Base-by-base conservation (phyloP, 805 yeast genomes). In the Saturnispora dispora region DNA sequence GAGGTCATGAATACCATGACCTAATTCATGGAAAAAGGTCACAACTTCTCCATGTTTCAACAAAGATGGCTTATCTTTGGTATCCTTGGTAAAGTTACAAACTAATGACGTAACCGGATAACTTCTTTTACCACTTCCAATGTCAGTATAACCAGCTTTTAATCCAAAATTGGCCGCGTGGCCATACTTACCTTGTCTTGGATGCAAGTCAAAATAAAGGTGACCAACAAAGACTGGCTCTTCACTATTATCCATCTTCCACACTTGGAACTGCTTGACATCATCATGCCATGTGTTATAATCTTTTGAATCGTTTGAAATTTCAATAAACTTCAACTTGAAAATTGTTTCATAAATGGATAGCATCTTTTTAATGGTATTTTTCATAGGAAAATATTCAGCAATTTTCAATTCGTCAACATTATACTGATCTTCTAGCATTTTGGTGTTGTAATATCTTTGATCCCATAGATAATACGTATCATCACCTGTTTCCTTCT, bases 11-110 rank as follows among this genome's bases (percentile, higher is more conserved):
- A 88, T 83, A 52, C 95, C 96, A 62, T 88, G 96, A 25, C 96
- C 96, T 57, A 87, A 74, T 66, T 88, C 96, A 63, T 88, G 96
- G 81, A 88, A 88, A 58, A 88, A 83, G 0, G 95, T 88, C 22
- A 81, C 81, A 11, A 87, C 87, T 63, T 87, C 95, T 56, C 72
- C 73, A 63, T 88, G 95, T 60, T 83, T 82, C 60, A 88, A 74
- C 58, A 88, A 71, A 1, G 90, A 79, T 20, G 91, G 95, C 62
- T 82, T 85, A 25, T 73, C 77, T 17, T 71, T 68, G 5, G 83
- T 76, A 43, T 91, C 88, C 62, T 82, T 82, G 30, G 93, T 82
- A 66, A 88, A 88, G 66, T 86, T 88, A 70, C 95, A 86, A 32
- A 88, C 93, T 55, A 88, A 71, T 0, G 89, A 85, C 5, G 93